Evolutionary conservation across 2,329 filamentous ascomycete species (phyloP).

Genomic region (Diaporthe sp.): DNA sequence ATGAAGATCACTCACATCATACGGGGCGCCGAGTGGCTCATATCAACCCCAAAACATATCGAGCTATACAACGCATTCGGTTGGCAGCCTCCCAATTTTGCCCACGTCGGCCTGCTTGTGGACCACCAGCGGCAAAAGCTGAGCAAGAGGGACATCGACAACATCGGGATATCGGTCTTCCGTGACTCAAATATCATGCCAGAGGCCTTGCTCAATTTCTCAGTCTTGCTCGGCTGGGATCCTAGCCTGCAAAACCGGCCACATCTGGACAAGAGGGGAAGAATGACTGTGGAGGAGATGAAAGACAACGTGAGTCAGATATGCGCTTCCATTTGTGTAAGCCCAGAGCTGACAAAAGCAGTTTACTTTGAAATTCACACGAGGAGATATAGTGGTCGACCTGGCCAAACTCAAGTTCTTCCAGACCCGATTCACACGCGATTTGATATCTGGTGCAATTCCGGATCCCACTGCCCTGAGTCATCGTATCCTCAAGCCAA

Average conservation of each 20-base stretch:
- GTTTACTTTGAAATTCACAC: conserved; percentile 91
- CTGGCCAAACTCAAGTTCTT: conserved; percentile 85
- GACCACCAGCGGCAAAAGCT: conserved; percentile 80
- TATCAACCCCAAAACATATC: conserved; percentile 84
- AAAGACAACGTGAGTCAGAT: conserved; percentile 71
- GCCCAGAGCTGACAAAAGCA: conserved; percentile 54
- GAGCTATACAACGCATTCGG: conserved; percentile 82
- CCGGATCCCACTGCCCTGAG: conserved; percentile 22
- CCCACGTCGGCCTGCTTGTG: conserved; percentile 83
- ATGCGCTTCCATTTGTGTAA: conserved; percentile 40
- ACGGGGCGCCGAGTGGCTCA: conserved; percentile 95
- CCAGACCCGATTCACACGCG: conserved; percentile 59
- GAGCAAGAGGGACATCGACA: conserved; percentile 83
- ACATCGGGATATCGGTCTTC: conserved; percentile 64
- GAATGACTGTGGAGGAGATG: conserved; percentile 80
- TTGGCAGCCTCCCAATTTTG: conserved; percentile 81
- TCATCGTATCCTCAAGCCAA: conserved; percentile 42
- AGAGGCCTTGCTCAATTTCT: conserved; percentile 79
- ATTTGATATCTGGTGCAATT: conserved; percentile 33
- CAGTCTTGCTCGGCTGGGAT: conserved; percentile 88
- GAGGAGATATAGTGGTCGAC: conserved; percentile 88
- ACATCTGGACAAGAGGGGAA: conserved; percentile 67
- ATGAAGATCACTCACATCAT: conserved; percentile 98
- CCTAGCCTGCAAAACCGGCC: conserved; percentile 61
- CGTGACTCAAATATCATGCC: conserved; percentile 62